A percentile compares a stretch with the other conserved stretches of the same genome.
phyloP scores from a whole-genome alignment of 83 land plant genomes.

The Thuja plicata region DNA sequence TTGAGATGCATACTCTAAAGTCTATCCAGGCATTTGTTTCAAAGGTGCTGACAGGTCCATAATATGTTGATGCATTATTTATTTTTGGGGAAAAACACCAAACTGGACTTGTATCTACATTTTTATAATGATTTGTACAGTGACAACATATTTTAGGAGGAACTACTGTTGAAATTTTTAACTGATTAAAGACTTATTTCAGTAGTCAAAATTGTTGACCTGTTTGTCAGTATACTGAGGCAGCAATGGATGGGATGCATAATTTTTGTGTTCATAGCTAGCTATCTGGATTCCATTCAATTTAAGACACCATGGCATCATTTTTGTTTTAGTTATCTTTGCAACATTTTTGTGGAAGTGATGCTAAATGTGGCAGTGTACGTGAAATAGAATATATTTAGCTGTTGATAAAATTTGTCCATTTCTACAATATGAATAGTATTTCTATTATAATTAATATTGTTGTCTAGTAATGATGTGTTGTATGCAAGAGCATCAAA shows the following conservation, averaged over 20 bases:
- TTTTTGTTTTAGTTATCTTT: not conserved
- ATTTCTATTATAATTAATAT: too few species aligned
- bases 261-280: not conserved
- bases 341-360: not conserved
- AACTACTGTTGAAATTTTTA: not conserved
- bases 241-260: not conserved
- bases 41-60: not conserved
- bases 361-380: not conserved
- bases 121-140: not conserved
- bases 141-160: not conserved
- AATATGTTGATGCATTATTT: not conserved
- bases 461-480: too few species aligned
- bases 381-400: not conserved
- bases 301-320: not conserved
- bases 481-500: too few species aligned
- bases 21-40: conserved; percentile 42
- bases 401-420: not conserved
- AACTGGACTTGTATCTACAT: not conserved
- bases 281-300: not conserved
- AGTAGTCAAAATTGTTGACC: not conserved
- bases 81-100: not conserved
- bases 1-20: conserved; percentile 47
- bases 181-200: not conserved
- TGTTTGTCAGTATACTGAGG: not conserved
- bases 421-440: too few species aligned